Conservation (phyloP, 1,139 yeast species). For the Yamadazyma trypodendri region DNA sequence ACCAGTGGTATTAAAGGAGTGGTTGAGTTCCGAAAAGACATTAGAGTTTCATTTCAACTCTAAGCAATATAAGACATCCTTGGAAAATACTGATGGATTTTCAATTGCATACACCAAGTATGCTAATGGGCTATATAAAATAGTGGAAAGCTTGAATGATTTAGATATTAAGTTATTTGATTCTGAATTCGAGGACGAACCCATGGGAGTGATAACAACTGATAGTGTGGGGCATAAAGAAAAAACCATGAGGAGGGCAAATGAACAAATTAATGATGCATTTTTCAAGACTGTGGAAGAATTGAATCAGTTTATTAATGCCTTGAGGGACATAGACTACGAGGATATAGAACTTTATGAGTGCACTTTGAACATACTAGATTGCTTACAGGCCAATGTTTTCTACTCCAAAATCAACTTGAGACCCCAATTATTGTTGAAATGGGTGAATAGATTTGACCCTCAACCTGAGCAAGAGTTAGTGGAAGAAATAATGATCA, state of each 20-base stretch:
- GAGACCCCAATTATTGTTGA: slow-evolving; percentile 46
- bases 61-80: slow-evolving; percentile 26
- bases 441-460: slow-evolving; percentile 70
- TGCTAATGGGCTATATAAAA: slow-evolving; percentile 33
- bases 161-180: slow-evolving; percentile 14
- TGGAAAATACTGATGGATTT: slow-evolving; percentile 18
- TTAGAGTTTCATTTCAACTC: slow-evolving; percentile 34
- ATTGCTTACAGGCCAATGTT: slow-evolving; percentile 54
- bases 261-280: slow-evolving; percentile 25
- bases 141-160: slow-evolving; percentile 28
- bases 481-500: slow-evolving; percentile 44
- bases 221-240: slow-evolving; percentile 13
- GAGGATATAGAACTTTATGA: slow-evolving; percentile 19
- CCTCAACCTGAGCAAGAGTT: slow-evolving; percentile 54
- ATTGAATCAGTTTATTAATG: slow-evolving; percentile 17
- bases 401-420: slow-evolving; percentile 44
- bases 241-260: slow-evolving; percentile 10
- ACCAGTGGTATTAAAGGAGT: slow-evolving; percentile 32
- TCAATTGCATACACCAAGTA: slow-evolving; percentile 25
- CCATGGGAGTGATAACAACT: slow-evolving; percentile 35
- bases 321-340: slow-evolving; percentile 16
- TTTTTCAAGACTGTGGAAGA: slow-evolving; percentile 26
- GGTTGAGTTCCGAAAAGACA: slow-evolving; percentile 30
- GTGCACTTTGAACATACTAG: slow-evolving; percentile 45
- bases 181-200: slow-evolving; percentile 23